A percentile compares a stretch with the other conserved stretches of the same genome.
phyloP scores from a whole-genome alignment of 345 rosid genomes.

The Heritiera fomes region DNA sequence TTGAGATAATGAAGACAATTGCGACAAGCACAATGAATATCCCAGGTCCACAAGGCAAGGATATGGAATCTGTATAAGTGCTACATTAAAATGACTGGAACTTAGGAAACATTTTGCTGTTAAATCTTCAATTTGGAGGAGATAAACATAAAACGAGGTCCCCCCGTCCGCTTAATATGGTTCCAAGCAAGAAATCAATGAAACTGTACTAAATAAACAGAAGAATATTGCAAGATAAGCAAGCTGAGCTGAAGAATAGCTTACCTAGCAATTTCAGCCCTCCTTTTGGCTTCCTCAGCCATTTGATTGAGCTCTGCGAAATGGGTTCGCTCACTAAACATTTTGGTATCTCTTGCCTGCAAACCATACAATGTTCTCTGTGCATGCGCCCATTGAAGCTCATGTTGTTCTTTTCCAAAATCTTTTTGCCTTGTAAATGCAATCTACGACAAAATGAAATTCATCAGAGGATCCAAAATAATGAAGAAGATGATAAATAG shows the following conservation, averaged over 20 bases:
- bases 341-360: slow-evolving; percentile 88
- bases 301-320: slow-evolving; percentile 88
- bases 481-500: neutral
- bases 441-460: slow-evolving; percentile 49
- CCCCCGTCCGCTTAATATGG: neutral
- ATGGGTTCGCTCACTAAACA: slow-evolving; percentile 84
- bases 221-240: neutral
- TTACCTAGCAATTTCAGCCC: slow-evolving; percentile 97
- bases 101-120: neutral
- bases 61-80: neutral
- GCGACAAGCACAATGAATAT: neutral
- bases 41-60: neutral
- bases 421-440: slow-evolving; percentile 97
- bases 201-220: neutral
- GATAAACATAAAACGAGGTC: neutral
- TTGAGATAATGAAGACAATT: neutral
- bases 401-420: slow-evolving; percentile 95
- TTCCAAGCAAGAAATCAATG: neutral
- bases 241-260: neutral
- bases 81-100: neutral
- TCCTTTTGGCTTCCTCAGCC: slow-evolving; percentile 97
- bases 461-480: slow-evolving; percentile 18
- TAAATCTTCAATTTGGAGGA: neutral
- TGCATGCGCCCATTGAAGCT: slow-evolving; percentile 99
- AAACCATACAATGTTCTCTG: slow-evolving; percentile 96